Conservation (phyloP, 2,329 filamentous ascomycete genomes). For the Fusarium napiforme region DNA sequence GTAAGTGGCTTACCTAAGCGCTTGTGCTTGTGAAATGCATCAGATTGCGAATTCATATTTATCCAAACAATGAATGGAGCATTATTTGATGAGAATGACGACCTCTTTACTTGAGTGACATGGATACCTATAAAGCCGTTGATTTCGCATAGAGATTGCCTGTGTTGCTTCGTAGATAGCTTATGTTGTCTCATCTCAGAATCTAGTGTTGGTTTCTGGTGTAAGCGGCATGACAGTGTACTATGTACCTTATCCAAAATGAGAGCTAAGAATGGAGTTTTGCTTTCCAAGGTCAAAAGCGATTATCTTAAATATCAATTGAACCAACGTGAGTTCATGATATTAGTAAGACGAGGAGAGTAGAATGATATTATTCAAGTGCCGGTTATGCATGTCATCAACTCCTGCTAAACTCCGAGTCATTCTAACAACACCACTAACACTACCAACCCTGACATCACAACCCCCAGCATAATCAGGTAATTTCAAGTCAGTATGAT, state of each 20-base stretch:
- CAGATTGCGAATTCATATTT: not conserved
- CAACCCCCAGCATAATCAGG: not conserved
- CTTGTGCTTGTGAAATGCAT: not conserved
- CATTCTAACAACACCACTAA: not conserved
- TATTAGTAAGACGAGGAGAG: not conserved
- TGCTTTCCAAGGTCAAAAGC: not conserved
- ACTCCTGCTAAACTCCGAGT: not conserved
- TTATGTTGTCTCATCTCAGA: not conserved
- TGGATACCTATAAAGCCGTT: not conserved
- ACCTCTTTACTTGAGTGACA: no score
- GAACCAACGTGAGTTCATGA: not conserved
- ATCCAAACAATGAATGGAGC: not conserved
- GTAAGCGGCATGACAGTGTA: not conserved
- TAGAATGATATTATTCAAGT: not conserved
- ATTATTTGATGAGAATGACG: not conserved
- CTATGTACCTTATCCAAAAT: not conserved
- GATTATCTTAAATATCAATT: not conserved
- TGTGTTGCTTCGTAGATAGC: not conserved
- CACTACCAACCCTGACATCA: not conserved
- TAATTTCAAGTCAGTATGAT: not conserved
- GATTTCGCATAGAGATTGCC: not conserved
- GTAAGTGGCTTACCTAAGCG: conserved; percentile 37
- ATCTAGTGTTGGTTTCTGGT: not conserved
- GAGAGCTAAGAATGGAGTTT: not conserved
- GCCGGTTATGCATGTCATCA: not conserved